Conservation (phyloP, 345 rosid species). For the Clausena lansium region DNA sequence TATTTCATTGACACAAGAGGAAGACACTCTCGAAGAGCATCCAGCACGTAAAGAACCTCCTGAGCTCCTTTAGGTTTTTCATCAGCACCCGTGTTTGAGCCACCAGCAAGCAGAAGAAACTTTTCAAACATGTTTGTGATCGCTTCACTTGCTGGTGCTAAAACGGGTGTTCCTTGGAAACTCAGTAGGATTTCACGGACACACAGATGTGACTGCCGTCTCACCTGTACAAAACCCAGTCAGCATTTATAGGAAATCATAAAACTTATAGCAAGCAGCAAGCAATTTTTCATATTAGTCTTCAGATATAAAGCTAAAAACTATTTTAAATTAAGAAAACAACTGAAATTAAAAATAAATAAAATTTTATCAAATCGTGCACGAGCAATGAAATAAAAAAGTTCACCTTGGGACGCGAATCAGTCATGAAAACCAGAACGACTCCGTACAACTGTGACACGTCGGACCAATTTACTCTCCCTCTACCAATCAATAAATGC, state of each 20-base stretch:
- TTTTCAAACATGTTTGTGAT: constrained; percentile 57
- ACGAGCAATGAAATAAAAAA: neutral
- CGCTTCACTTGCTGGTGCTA: constrained; percentile 71
- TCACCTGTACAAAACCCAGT: constrained; percentile 47
- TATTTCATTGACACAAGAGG: constrained; percentile 63
- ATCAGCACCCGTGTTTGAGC: constrained; percentile 43
- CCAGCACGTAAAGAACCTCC: constrained; percentile 66
- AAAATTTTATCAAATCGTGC: constrained; percentile 1
- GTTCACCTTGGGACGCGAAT: constrained; percentile 65
- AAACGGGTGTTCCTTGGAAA: constrained; percentile 47
- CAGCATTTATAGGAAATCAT: neutral
- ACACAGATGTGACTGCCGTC: constrained; percentile 64
- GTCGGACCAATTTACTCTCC: constrained; percentile 45
- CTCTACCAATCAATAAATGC: constrained; percentile 48
- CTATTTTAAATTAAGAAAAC: neutral
- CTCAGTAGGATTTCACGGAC: constrained; percentile 56
- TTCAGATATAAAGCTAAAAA: neutral
- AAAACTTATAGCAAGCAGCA: too few relatives aligned
- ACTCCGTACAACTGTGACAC: constrained; percentile 42
- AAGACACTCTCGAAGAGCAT: constrained; percentile 73
- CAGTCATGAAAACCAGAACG: constrained; percentile 42
- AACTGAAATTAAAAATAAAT: neutral
- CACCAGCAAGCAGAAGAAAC: constrained; percentile 66
- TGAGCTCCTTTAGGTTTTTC: constrained; percentile 77
- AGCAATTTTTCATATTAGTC: too few relatives aligned